phyloP scores from a whole-genome alignment of 371 early-diverging fungal species.

The Dichotomocladium elegans region DNA sequence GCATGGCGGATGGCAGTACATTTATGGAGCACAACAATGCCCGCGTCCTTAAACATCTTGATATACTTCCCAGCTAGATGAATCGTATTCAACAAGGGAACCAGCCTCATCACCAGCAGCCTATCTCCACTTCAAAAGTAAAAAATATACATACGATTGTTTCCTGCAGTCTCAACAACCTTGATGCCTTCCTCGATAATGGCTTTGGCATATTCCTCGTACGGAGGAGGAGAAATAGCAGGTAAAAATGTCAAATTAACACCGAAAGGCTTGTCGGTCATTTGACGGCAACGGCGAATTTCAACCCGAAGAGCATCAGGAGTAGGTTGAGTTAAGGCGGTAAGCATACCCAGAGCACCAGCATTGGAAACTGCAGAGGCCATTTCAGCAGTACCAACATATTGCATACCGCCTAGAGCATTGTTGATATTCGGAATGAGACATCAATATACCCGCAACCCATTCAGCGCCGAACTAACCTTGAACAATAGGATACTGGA shows the following conservation, averaged over 20 bases:
- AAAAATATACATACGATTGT: constrained; percentile 64
- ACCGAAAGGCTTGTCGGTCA: constrained; percentile 78
- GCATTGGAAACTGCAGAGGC: constrained; percentile 94
- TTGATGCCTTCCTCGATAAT: constrained; percentile 77
- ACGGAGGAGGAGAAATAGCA: constrained; percentile 69
- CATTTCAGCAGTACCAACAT: constrained; percentile 72
- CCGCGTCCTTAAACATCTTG: constrained; percentile 71
- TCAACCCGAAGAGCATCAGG: constrained; percentile 72
- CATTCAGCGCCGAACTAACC: constrained; percentile 1
- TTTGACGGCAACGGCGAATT: constrained; percentile 66
- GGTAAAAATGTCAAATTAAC: constrained; percentile 73
- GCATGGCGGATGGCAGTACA: constrained; percentile 77
- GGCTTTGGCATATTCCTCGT: constrained; percentile 68
- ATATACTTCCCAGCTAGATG: constrained; percentile 61
- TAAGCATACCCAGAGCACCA: constrained; percentile 94
- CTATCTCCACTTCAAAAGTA: too few species aligned
- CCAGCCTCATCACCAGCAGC: too few species aligned
- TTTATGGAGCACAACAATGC: constrained; percentile 72
- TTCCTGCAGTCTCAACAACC: constrained; percentile 72
- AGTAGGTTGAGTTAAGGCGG: constrained; percentile 84
- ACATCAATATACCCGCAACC: background rate
- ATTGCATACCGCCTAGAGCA: constrained; percentile 9
- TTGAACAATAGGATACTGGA: constrained; percentile 66
- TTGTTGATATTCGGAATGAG: background rate
- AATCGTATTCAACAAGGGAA: too few species aligned